Evolutionary conservation across 768 basidiomycete genomes (phyloP).

Genomic region (Sistotremastrum suecicum): DNA sequence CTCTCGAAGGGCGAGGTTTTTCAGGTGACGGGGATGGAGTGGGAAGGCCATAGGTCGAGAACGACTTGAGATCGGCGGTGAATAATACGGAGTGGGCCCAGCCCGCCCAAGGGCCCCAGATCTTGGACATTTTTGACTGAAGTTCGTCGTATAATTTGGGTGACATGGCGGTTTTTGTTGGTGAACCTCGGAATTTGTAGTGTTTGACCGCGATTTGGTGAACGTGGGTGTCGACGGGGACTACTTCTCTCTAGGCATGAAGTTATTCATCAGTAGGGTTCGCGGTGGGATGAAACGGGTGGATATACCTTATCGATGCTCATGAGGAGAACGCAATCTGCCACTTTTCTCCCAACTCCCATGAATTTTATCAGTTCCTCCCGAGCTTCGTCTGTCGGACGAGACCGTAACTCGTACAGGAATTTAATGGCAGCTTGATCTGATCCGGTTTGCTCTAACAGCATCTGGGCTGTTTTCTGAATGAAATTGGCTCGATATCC

Average conservation of each 20-base stretch:
- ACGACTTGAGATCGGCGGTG: conserved; percentile 58
- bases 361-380: conserved; percentile 66
- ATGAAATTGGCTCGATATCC: conserved; percentile 93
- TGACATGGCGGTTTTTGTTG: conserved; percentile 47
- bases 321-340: conserved; percentile 90
- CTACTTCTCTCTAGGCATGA: conserved; percentile 51
- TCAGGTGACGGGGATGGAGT: conserved; percentile 7
- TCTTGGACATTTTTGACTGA: conserved; percentile 36
- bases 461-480: conserved; percentile 66
- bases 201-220: conserved; percentile 75
- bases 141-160: conserved; percentile 68
- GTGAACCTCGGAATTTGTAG: conserved; percentile 46
- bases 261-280: neutral
- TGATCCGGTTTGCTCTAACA: conserved; percentile 39
- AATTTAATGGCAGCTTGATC: conserved; percentile 46
- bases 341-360: conserved; percentile 94
- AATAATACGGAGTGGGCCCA: conserved; percentile 85
- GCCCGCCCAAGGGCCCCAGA: conserved; percentile 80
- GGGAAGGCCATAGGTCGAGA: conserved; percentile 42
- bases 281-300: conserved; percentile 2
- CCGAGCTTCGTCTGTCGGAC: conserved; percentile 45
- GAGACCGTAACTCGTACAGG: conserved; percentile 37
- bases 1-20: too few species aligned
- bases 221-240: conserved; percentile 96
- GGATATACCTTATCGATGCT: conserved; percentile 67